phyloP scores from a whole-genome alignment of 73 alveolate species.

The Blepharisma stoltei region DNA sequence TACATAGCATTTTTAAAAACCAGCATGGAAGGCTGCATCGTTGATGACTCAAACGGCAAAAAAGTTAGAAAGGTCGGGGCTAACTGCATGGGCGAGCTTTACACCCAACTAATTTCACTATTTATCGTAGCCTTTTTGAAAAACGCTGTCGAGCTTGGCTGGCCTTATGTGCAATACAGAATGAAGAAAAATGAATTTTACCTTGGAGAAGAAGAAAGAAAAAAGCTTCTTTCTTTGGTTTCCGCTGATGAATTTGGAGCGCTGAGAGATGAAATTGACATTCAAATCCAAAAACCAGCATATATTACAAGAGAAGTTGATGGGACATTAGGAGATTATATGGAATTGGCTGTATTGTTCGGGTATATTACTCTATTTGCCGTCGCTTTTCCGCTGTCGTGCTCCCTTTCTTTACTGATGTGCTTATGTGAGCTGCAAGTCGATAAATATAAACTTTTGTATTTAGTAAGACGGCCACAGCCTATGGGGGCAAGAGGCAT shows the following conservation, averaged over 20 bases:
- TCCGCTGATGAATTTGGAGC: constrained; percentile 31
- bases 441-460: constrained; percentile 42
- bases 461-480: constrained; percentile 43
- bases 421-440: constrained; percentile 36
- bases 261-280: constrained; percentile 38
- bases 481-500: constrained; percentile 51
- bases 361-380: constrained; percentile 47
- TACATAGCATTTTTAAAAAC: constrained; percentile 56
- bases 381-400: constrained; percentile 51
- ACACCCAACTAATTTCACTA: constrained; percentile 42
- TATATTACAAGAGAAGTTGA: constrained; percentile 41
- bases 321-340: constrained; percentile 53
- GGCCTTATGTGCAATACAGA: constrained; percentile 29
- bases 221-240: background rate
- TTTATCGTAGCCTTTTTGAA: constrained; percentile 33
- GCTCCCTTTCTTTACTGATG: constrained; percentile 34
- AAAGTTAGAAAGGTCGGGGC: background rate
- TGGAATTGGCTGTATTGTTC: constrained; percentile 49
- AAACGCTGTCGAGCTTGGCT: constrained; percentile 37
- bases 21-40: constrained; percentile 20
- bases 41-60: background rate
- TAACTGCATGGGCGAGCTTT: constrained; percentile 42
- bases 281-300: constrained; percentile 34
- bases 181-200: constrained; percentile 11
- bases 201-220: background rate